A percentile compares a stretch with the other conserved stretches of the same genome.
Conservation (phyloP, 2,329 filamentous ascomycete species). For the Stachybotrys echinatus region DNA sequence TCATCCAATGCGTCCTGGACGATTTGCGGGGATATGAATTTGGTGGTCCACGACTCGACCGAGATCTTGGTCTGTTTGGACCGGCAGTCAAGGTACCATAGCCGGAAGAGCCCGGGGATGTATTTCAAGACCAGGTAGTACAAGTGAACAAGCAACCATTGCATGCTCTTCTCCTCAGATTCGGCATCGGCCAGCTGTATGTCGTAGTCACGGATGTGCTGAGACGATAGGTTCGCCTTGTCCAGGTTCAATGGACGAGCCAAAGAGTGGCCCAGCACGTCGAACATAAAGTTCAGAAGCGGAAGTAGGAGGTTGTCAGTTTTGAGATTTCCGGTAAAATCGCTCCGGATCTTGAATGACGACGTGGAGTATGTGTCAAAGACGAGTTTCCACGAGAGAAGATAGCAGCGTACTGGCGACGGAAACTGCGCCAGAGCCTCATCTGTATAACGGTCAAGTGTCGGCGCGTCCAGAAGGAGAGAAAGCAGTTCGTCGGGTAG, state of each 20-base stretch:
- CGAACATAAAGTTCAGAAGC: slow-evolving; percentile 74
- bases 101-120: slow-evolving; percentile 71
- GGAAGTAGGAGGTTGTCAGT: slow-evolving; percentile 62
- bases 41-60: slow-evolving; percentile 80
- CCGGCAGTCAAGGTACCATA: slow-evolving; percentile 78
- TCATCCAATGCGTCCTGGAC: slow-evolving; percentile 61
- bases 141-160: slow-evolving; percentile 79
- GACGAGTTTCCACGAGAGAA: slow-evolving; percentile 83
- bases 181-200: slow-evolving; percentile 50
- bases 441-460: slow-evolving; percentile 60
- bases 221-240: slow-evolving; percentile 53
- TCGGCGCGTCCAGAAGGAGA: slow-evolving; percentile 73
- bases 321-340: slow-evolving; percentile 77
- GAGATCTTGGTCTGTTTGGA: slow-evolving; percentile 75
- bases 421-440: slow-evolving; percentile 66
- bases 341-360: slow-evolving; percentile 74
- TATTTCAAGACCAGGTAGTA: slow-evolving; percentile 79
- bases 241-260: slow-evolving; percentile 71
- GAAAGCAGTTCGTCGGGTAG: slow-evolving; percentile 83
- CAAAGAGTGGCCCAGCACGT: slow-evolving; percentile 74
- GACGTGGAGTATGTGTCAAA: slow-evolving; percentile 80
- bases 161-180: slow-evolving; percentile 64
- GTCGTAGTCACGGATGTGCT: slow-evolving; percentile 52
- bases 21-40: slow-evolving; percentile 70
- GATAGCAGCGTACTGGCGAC: slow-evolving; percentile 66